phyloP scores from a whole-genome alignment of 169 alveolate species.

The Sarcocystis neurona region DNA sequence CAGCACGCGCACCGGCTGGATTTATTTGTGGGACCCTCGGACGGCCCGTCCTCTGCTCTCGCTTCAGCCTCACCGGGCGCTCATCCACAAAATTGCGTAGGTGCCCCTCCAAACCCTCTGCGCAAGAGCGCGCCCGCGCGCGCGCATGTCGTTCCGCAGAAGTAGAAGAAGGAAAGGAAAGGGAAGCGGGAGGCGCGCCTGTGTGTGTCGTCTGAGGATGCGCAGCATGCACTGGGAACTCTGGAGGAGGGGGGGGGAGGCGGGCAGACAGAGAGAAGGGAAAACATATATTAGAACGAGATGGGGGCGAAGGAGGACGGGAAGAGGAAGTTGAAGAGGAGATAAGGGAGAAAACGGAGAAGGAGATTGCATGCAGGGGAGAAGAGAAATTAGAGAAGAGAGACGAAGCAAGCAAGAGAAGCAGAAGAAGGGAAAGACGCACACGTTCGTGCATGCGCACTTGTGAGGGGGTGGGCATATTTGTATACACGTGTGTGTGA shows the following conservation, averaged over 20 bases:
- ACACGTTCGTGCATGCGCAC: too few species aligned
- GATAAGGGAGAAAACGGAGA: background rate
- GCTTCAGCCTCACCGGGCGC: constrained; percentile 83
- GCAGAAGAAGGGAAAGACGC: too few species aligned
- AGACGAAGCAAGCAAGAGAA: too few species aligned
- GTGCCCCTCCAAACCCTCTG: background rate
- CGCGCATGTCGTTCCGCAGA: constrained; percentile 12
- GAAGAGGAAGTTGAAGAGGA: background rate
- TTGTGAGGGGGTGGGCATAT: too few species aligned
- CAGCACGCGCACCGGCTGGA: constrained; percentile 81
- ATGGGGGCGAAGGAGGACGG: background rate
- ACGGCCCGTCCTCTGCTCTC: constrained; percentile 78
- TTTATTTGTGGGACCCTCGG: constrained; percentile 86
- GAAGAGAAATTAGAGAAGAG: too few species aligned
- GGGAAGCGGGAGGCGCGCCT: background rate
- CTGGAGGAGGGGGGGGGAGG: background rate
- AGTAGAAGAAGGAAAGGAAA: background rate
- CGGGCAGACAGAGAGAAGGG: background rate
- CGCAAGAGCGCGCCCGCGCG: constrained; percentile 16
- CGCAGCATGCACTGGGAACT: background rate
- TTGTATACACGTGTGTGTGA: too few species aligned
- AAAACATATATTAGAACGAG: too few species aligned
- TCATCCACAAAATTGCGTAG: constrained; percentile 66
- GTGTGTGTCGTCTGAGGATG: background rate
- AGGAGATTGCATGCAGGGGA: too few species aligned